Conservation (phyloP, 805 yeast species). For the Ogataea thermomethanolica region DNA sequence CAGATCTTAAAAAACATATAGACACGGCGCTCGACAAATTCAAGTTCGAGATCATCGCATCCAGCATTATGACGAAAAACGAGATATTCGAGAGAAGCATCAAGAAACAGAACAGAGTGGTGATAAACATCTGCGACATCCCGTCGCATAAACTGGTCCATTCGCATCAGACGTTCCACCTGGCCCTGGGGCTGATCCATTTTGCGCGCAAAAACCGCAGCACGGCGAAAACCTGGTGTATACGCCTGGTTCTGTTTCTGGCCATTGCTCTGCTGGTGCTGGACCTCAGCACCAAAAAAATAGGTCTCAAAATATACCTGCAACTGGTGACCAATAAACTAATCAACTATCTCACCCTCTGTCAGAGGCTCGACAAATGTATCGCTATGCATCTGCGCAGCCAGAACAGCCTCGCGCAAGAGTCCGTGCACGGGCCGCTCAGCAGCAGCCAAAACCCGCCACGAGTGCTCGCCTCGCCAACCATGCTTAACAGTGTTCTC, state of each 20-base stretch:
- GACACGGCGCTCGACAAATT: slow-evolving; percentile 21
- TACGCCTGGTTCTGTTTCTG: slow-evolving; percentile 14
- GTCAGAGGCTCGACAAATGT: slow-evolving; percentile 16
- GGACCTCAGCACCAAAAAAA: slow-evolving; percentile 17
- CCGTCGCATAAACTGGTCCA: slow-evolving; percentile 23
- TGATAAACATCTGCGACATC: slow-evolving; percentile 12
- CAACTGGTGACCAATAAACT: slow-evolving; percentile 19
- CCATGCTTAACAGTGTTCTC: slow-evolving; percentile 17
- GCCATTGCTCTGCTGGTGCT: slow-evolving; percentile 15
- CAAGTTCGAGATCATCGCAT: slow-evolving; percentile 27
- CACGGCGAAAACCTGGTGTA: slow-evolving; percentile 1
- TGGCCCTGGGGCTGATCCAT: slow-evolving; percentile 17
- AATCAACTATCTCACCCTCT: slow-evolving; percentile 10
- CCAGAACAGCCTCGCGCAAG: slow-evolving; percentile 10
- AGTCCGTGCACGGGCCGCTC: slow-evolving; percentile 7
- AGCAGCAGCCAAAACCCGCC: slow-evolving; percentile 2
- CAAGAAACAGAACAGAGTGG: slow-evolving; percentile 3
- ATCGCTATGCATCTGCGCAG: slow-evolving; percentile 11
- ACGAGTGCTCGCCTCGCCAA: slow-evolving; percentile 11
- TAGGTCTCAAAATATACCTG: slow-evolving; percentile 20
- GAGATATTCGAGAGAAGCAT: not conserved
- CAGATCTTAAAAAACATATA: not conserved
- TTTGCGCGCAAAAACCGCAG: slow-evolving; percentile 13
- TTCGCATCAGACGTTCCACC: slow-evolving; percentile 17
- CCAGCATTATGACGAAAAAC: slow-evolving; percentile 19